Evolutionary conservation across 192 early-diverging fungal genomes (phyloP).

Genomic region (Coemansia sp.): DNA sequence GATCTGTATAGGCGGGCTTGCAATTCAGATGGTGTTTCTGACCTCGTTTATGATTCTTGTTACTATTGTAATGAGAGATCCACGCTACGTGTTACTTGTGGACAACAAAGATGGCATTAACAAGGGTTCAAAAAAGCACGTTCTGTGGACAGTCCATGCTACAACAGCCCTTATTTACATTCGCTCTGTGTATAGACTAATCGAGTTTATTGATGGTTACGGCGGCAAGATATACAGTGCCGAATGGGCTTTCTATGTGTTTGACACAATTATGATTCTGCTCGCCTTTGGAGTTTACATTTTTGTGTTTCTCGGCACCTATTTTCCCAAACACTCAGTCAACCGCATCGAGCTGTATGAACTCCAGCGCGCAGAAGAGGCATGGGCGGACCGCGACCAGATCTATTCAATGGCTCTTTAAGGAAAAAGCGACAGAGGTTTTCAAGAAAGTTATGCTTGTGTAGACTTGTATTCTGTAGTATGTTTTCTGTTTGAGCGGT

Average conservation of each 20-base stretch:
- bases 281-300: conserved; percentile 24
- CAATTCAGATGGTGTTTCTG: conserved; percentile 39
- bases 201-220: conserved; percentile 45
- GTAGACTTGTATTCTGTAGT: no score
- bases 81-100: conserved; percentile 14
- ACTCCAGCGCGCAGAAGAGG: background rate
- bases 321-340: conserved; percentile 16
- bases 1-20: conserved; percentile 37
- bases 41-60: conserved; percentile 31
- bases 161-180: conserved; percentile 44
- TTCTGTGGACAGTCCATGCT: conserved; percentile 29
- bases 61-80: conserved; percentile 7
- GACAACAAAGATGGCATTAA: conserved; percentile 13
- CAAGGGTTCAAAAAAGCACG: conserved; percentile 18
- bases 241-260: conserved; percentile 53
- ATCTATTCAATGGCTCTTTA: no score
- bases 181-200: conserved; percentile 44
- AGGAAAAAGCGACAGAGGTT: no score
- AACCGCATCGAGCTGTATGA: background rate
- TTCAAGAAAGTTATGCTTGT: no score
- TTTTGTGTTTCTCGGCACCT: conserved; percentile 15
- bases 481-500: no score
- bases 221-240: conserved; percentile 43
- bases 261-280: conserved; percentile 44
- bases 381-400: background rate